Conservation (phyloP, 768 basidiomycete species). For the Kwoniella botswanensis region DNA sequence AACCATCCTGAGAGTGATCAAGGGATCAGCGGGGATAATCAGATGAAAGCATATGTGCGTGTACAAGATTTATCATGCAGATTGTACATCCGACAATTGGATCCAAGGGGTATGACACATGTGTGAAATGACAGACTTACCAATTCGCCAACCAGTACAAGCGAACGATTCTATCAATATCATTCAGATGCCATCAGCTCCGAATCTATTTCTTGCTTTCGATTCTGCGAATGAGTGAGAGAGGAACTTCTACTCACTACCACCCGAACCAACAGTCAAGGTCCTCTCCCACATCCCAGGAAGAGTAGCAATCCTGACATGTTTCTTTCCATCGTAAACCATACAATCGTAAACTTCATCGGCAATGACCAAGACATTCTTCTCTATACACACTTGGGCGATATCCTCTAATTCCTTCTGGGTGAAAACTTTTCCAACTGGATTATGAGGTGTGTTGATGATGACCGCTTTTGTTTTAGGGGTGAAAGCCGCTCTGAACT, state of each 20-base stretch:
- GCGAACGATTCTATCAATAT: slow-evolving; percentile 79
- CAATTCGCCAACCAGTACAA: slow-evolving; percentile 93
- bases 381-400: slow-evolving; percentile 84
- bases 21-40: background rate
- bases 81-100: no score
- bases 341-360: slow-evolving; percentile 99
- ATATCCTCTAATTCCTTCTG: slow-evolving; percentile 80
- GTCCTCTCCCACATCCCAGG: slow-evolving; percentile 99
- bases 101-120: no score
- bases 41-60: background rate
- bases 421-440: slow-evolving; percentile 96
- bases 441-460: slow-evolving; percentile 96
- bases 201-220: no score
- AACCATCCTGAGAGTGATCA: slow-evolving; percentile 73
- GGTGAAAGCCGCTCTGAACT: slow-evolving; percentile 83
- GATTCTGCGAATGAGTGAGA: no score
- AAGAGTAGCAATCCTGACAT: slow-evolving; percentile 88
- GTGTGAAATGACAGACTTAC: slow-evolving; percentile 32
- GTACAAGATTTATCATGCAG: background rate
- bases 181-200: no score
- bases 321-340: slow-evolving; percentile 83
- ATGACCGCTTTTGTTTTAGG: slow-evolving; percentile 92
- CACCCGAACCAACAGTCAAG: slow-evolving; percentile 92
- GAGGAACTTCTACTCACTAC: slow-evolving; percentile 66
- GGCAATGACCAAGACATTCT: slow-evolving; percentile 87